Percentiles rank a stretch among this genome's conserved stretches.
phyloP scores from a whole-genome alignment of 768 basidiomycete species.

The Pleurotus salmoneostramineus region DNA sequence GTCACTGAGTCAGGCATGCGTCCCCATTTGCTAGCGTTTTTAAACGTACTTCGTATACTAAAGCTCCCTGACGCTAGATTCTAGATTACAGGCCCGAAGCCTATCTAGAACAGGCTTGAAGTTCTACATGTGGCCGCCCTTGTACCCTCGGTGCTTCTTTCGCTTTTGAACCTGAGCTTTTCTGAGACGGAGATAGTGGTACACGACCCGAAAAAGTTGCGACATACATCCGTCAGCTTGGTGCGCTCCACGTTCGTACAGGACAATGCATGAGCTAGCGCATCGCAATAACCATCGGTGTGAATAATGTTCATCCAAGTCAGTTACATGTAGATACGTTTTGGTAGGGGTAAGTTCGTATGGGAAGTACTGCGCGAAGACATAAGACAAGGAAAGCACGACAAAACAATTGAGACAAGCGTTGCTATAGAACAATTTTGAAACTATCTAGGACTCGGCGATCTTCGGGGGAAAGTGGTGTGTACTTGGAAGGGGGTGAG shows the following conservation, averaged over 20 bases:
- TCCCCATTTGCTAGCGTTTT: background rate
- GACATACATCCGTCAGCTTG: conserved; percentile 12
- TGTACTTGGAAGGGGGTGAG: conserved; percentile 23
- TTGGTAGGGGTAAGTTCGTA: background rate
- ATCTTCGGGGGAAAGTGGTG: conserved; percentile 52
- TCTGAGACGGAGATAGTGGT: background rate
- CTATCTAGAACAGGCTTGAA: conserved; percentile 8
- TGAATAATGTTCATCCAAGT: too few relatives aligned
- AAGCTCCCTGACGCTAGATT: background rate
- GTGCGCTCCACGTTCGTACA: too few relatives aligned
- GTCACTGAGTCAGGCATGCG: background rate
- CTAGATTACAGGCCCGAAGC: background rate
- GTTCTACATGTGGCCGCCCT: background rate
- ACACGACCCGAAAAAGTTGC: conserved; percentile 12
- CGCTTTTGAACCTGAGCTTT: conserved; percentile 3
- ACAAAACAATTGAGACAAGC: background rate
- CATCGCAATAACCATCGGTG: too few relatives aligned
- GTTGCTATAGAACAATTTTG: conserved; percentile 41
- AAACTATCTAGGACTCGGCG: conserved; percentile 54
- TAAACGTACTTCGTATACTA: background rate
- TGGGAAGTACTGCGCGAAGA: background rate
- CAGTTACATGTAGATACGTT: too few relatives aligned
- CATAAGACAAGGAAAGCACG: background rate
- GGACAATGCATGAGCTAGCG: too few relatives aligned
- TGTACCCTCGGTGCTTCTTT: conserved; percentile 26